Conservation (phyloP, 176 grass and related monocot species). For the Oropetium thomaeum region DNA sequence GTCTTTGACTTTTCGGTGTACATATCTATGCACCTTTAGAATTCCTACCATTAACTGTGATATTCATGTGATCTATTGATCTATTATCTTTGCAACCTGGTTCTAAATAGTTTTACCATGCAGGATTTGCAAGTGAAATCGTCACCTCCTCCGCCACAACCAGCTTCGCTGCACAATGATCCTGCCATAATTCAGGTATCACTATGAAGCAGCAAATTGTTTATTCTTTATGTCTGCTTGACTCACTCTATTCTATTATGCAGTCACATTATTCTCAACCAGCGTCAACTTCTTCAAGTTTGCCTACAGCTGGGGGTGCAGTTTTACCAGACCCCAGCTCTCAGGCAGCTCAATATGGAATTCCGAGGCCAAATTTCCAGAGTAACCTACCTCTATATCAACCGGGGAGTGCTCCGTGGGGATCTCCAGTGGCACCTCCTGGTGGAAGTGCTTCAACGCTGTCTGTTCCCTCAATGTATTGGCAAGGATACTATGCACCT, state of each 20-base stretch:
- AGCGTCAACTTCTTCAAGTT: slow-evolving; percentile 49
- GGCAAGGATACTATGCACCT: slow-evolving; percentile 69
- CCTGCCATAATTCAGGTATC: slow-evolving; percentile 89
- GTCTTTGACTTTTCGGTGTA: not conserved
- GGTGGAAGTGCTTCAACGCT: slow-evolving; percentile 49
- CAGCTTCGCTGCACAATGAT: slow-evolving; percentile 63
- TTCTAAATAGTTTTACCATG: slow-evolving; percentile 20
- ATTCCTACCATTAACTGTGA: not conserved
- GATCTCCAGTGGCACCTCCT: slow-evolving; percentile 36
- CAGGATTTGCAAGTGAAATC: slow-evolving; percentile 92
- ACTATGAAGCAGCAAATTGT: not conserved
- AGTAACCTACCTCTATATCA: slow-evolving; percentile 64
- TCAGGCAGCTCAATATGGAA: slow-evolving; percentile 60
- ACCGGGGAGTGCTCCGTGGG: slow-evolving; percentile 55
- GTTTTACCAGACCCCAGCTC: slow-evolving; percentile 58
- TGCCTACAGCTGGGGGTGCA: slow-evolving; percentile 60
- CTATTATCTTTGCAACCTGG: slow-evolving; percentile 11
- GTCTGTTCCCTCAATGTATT: slow-evolving; percentile 61
- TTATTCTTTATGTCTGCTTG: not conserved
- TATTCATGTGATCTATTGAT: not conserved
- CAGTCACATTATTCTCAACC: slow-evolving; percentile 74
- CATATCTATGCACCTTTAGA: not conserved
- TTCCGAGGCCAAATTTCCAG: slow-evolving; percentile 62
- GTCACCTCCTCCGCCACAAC: slow-evolving; percentile 47
- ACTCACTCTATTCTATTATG: slow-evolving; percentile 28